Conservation (phyloP, 352 stramenopile genomes). For the Blastocystis sp. region DNA sequence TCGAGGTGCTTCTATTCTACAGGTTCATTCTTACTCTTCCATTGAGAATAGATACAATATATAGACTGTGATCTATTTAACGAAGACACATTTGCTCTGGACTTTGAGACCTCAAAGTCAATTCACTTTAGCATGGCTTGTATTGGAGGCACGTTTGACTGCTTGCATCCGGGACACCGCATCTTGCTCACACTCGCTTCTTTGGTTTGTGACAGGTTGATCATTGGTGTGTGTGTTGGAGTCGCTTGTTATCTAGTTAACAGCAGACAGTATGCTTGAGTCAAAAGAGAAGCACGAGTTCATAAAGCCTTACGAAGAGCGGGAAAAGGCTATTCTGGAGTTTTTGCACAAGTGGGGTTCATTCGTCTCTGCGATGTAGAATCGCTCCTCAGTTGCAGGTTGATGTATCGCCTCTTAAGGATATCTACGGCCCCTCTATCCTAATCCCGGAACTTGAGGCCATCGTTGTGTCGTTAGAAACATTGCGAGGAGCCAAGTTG, state of each 20-base stretch:
- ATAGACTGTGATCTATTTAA: not conserved
- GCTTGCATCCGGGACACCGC: constrained; percentile 42
- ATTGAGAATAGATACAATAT: not conserved
- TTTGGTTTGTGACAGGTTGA: constrained; percentile 24
- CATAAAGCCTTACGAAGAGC: constrained; percentile 36
- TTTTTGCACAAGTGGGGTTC: not conserved
- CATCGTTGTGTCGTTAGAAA: constrained; percentile 52
- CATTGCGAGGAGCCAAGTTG: constrained; percentile 7
- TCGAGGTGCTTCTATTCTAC: not conserved
- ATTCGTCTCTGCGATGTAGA: not conserved
- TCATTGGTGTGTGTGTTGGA: constrained; percentile 33
- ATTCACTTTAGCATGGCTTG: constrained; percentile 15
- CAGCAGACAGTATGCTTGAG: constrained; percentile 22
- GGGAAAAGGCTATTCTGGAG: not conserved
- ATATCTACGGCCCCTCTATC: constrained; percentile 35
- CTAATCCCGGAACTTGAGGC: constrained; percentile 1
- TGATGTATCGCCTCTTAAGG: not conserved
- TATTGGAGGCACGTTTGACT: constrained; percentile 61
- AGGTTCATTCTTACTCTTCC: not conserved
- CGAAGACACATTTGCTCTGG: not conserved
- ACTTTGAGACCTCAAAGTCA: not conserved
- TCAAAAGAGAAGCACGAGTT: constrained; percentile 22
- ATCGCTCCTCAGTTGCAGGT: not conserved
- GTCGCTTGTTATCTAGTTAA: not conserved
- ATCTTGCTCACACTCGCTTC: constrained; percentile 40